Base-by-base conservation (phyloP, 352 stramenopile species). In the Phytophthora tentaculata region DNA sequence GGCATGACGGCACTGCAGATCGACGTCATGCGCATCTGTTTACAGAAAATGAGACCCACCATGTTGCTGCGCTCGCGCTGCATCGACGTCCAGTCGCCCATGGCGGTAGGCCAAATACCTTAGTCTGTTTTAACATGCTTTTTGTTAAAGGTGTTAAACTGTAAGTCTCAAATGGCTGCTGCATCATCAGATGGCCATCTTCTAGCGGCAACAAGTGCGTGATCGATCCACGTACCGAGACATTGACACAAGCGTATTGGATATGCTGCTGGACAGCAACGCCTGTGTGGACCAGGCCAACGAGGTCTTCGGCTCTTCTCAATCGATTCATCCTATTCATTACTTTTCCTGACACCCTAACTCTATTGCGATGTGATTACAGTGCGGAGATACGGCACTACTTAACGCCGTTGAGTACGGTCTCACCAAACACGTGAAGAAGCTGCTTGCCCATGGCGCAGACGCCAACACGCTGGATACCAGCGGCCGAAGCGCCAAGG, bases 1-100 rank as follows among this genome's bases (percentile, higher is more conserved):
- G 55, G 79, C 41, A 73, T 81, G 60, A 84, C 79, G 32, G 67
- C 77, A 12, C 72, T 88, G 23, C 69, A 85, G 56, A 74, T 83
- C 55, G 77, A 82, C 16, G 50, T 85, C 13, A 58, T 83, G 56
- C 77, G 77, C 20, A 70, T 81, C 10, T 76, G 72, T 32, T 64
- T 88, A 35, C 64, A 79, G 58, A 78, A 77, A 37, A 88, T 88
- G 77, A 65, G 77, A 7, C 69, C 72, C 12, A 76, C 71, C 22
- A 53, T 73, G 32, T 53, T 88, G 24, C 52, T 73, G 44, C 72
- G 79, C 28, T 74, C 72, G 13, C 69, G 51, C 16, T 75, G 67
- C 61, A 76, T 80, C 44, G 74, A 88, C 51, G 53, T 83, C 16
- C 58, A 59, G 39, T 83, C 72, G 12, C 67, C 67, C 12, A 64